Conservation (phyloP, 2,329 filamentous ascomycete genomes). For the Ophiostoma perfectum region DNA sequence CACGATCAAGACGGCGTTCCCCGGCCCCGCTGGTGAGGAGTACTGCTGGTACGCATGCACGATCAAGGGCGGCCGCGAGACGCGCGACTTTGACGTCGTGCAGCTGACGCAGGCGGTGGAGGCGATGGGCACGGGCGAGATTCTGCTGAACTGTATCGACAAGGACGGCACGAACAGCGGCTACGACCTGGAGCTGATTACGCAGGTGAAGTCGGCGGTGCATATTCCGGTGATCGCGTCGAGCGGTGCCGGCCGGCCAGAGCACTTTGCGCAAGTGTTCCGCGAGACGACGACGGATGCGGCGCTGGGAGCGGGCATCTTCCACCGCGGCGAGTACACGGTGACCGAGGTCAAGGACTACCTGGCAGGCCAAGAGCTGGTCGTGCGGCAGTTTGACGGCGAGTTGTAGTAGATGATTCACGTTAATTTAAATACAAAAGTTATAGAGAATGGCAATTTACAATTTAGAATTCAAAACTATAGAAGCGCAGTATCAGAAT, state of each 20-base stretch:
- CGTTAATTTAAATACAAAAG: neutral
- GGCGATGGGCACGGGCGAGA: constrained; percentile 91
- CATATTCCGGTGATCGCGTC: constrained; percentile 93
- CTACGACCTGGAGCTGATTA: constrained; percentile 88
- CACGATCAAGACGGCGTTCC: constrained; percentile 63
- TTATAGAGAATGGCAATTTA: neutral
- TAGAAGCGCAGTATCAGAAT: neutral
- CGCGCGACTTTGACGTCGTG: constrained; percentile 86
- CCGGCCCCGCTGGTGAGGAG: constrained; percentile 68
- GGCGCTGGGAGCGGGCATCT: constrained; percentile 93
- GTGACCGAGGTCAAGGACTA: constrained; percentile 90
- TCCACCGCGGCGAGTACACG: constrained; percentile 91
- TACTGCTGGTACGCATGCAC: constrained; percentile 98
- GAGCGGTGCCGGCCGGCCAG: constrained; percentile 82
- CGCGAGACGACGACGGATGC: constrained; percentile 80
- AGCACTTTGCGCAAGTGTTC: constrained; percentile 89
- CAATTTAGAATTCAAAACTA: constrained; percentile 15
- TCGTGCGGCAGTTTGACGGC: constrained; percentile 74
- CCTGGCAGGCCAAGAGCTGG: constrained; percentile 62
- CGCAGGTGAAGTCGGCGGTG: constrained; percentile 78
- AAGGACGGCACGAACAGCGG: constrained; percentile 91
- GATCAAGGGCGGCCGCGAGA: constrained; percentile 89
- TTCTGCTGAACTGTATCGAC: constrained; percentile 96
- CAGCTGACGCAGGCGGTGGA: constrained; percentile 86
- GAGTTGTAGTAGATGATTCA: constrained; percentile 32